These are phyloP conservation scores for Wickerhamiella allomyrinae DNA, from an alignment of 805 yeast species.

Conservation along the genomic window DNA sequence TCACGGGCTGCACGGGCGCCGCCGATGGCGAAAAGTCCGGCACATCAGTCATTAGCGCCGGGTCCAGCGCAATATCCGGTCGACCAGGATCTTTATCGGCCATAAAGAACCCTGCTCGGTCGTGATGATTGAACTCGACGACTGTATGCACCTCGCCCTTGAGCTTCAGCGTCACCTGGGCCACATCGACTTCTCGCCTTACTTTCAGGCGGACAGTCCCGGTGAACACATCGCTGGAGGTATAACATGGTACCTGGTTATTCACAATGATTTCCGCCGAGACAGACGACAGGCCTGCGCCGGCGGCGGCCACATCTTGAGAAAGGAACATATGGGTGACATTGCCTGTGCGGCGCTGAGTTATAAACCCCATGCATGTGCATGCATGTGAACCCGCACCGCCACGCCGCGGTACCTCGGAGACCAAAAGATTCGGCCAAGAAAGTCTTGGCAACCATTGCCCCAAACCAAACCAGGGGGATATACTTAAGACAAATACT, in stretches of 20 bases:
- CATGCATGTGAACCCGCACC: too few relatives aligned
- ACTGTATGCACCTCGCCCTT: constrained; percentile 9
- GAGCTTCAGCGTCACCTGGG: constrained; percentile 8
- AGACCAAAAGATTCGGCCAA: too few relatives aligned
- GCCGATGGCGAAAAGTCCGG: background rate
- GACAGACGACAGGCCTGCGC: background rate
- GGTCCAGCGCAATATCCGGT: background rate
- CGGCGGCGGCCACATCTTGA: background rate
- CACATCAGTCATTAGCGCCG: background rate
- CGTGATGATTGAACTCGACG: background rate
- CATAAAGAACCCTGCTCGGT: background rate
- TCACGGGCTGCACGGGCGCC: background rate
- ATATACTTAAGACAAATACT: too few relatives aligned
- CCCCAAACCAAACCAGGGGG: too few relatives aligned
- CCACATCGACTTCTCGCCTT: constrained; percentile 4
- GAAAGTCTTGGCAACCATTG: too few relatives aligned
- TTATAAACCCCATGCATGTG: too few relatives aligned
- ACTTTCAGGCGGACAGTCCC: constrained; percentile 10
- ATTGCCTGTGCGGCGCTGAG: too few relatives aligned
- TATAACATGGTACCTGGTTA: constrained; percentile 5
- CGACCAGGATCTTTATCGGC: background rate
- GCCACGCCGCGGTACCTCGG: too few relatives aligned
- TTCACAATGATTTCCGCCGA: constrained; percentile 2
- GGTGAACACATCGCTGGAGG: constrained; percentile 9
- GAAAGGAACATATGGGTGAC: too few relatives aligned